Percentiles rank a stretch among this genome's conserved stretches.
Evolutionary conservation across 1,139 yeast genomes (phyloP).

Genomic region (Yamadazyma blattariae): DNA sequence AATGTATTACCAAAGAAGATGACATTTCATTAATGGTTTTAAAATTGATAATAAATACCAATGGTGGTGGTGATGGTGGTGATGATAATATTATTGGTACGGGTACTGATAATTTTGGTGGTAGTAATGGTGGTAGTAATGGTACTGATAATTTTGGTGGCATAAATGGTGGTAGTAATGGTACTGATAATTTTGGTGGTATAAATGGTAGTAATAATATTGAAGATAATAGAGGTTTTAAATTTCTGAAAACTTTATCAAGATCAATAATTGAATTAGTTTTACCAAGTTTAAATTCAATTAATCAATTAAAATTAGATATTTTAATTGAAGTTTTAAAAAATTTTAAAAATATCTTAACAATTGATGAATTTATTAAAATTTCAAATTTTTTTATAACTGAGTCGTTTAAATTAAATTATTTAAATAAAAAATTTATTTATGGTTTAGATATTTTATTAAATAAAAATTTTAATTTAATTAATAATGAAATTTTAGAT

Average conservation of each 20-base stretch:
- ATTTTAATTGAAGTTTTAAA: slow-evolving; percentile 57
- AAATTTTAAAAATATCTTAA: slow-evolving; percentile 48
- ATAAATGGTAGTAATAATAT: too few species aligned
- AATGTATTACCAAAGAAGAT: slow-evolving; percentile 11
- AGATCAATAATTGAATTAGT: slow-evolving; percentile 22
- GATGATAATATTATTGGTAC: too few species aligned
- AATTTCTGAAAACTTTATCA: slow-evolving; percentile 17
- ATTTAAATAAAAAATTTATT: slow-evolving; percentile 53
- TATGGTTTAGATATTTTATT: slow-evolving; percentile 52
- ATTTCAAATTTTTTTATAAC: slow-evolving; percentile 36
- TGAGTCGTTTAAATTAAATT: slow-evolving; percentile 37
- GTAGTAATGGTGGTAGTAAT: too few species aligned
- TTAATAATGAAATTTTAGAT: slow-evolving; percentile 6
- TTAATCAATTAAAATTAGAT: slow-evolving; percentile 60
- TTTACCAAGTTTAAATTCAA: slow-evolving; percentile 15
- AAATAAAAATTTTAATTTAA: neutral
- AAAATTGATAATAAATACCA: slow-evolving; percentile 51
- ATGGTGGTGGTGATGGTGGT: too few species aligned
- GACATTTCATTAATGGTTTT: slow-evolving; percentile 49
- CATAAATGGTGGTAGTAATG: too few species aligned
- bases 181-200: too few species aligned
- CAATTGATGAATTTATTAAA: slow-evolving; percentile 34
- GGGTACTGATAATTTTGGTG: too few species aligned
- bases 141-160: too few species aligned
- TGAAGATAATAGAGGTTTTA: too few species aligned